Conservation (phyloP, 73 alveolate species). For the Paramecium octaurelia region DNA sequence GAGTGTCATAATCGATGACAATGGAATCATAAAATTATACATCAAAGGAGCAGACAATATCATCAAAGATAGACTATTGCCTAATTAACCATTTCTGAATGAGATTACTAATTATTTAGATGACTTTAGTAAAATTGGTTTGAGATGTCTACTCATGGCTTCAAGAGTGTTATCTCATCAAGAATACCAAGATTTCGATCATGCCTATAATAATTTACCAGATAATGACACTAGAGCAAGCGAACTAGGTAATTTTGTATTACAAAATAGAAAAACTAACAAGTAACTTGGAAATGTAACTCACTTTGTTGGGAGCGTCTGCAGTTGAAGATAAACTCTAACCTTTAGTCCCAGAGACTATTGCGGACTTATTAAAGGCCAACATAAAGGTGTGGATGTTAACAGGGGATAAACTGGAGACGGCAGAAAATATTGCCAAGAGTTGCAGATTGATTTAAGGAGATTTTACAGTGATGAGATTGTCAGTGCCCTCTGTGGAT, state of each 20-base stretch:
- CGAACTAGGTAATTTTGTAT: constrained; percentile 17
- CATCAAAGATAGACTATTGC: constrained; percentile 63
- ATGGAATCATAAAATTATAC: constrained; percentile 60
- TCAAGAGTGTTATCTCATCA: constrained; percentile 82
- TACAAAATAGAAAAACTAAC: constrained; percentile 66
- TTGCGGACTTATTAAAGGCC: constrained; percentile 77
- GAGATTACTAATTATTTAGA: constrained; percentile 64
- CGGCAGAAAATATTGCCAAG: constrained; percentile 95
- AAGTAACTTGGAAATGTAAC: constrained; percentile 83
- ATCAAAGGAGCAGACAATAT: constrained; percentile 85
- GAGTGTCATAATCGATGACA: constrained; percentile 85
- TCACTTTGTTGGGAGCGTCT: constrained; percentile 93
- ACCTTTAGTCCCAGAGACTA: constrained; percentile 95
- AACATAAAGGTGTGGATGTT: constrained; percentile 69
- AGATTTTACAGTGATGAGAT: constrained; percentile 76
- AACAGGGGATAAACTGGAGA: constrained; percentile 98
- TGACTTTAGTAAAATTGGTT: constrained; percentile 74
- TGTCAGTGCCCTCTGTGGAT: constrained; percentile 59
- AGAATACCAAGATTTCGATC: constrained; percentile 79
- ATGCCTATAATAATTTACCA: constrained; percentile 61
- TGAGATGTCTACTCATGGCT: constrained; percentile 90
- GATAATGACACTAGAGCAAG: constrained; percentile 79
- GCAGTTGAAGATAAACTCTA: constrained; percentile 97
- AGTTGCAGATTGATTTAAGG: constrained; percentile 87
- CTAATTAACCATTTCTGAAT: constrained; percentile 60